Evolutionary conservation across 2,329 filamentous ascomycete species (phyloP), one percentile per base, ranked within the genome.

Genomic region (Colletotrichum spinosum): DNA sequence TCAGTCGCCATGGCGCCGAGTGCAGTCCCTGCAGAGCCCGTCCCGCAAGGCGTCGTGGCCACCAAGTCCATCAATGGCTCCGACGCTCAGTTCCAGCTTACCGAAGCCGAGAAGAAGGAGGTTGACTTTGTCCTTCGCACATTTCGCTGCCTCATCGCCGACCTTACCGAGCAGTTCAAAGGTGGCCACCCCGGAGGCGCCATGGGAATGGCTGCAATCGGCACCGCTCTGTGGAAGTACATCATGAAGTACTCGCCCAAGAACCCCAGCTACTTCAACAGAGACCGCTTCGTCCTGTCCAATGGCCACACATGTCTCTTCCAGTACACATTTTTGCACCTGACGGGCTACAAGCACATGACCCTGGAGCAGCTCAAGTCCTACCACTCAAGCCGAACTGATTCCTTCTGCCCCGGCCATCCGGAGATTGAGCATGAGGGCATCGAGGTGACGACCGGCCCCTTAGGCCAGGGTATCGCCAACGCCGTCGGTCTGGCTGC

Each of bases 131-230:
- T 89, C 2, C 75, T 91, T 55, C 83, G 82, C 69, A 86, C 85
- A 6, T 90, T 90, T 72, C 81, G 89, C 59, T 78, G 85, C 54
- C 76, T 92, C 37, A 88, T 92, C 64, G 88, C 89, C 49, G 90
- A 92, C 72, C 76, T 92, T 3, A 91, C 88, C 70, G 84, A 92
- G 73, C 89, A 92, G 69, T 92, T 90, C 75, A 86, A 86, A 67
- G 88, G 88, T 41, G 90, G 90, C 0, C 90, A 92, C 72, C 89
- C 89, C 15, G 89, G 89, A 33, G 73, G 76, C 44, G 85, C 84
- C 15, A 88, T 88, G 73, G 85, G 86, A 42, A 88, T 89, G 79
- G 86, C 86, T 25, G 86, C 84, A 4, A 89, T 90, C 59, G 87
- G 87, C 9, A 78, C 89, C 25, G 83, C 86, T 3, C 74, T 80